Evolutionary conservation across 768 basidiomycete genomes (phyloP).

Genomic region (Termitomyces eurrhizus): DNA sequence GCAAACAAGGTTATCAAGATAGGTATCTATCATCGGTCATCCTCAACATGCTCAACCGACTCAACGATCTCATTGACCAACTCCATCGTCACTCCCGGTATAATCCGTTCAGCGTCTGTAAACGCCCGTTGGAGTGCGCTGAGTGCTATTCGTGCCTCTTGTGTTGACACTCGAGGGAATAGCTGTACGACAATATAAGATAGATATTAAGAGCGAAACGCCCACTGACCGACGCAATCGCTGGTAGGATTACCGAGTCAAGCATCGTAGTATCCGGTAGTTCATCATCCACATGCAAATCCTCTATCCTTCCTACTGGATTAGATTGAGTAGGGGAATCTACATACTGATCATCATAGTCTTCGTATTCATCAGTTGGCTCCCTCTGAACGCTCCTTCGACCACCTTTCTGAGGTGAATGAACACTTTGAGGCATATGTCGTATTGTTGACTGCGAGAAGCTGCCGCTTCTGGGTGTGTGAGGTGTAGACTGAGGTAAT

Average conservation of each 20-base stretch:
- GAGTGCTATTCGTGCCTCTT: conserved; percentile 84
- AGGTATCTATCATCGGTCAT: conserved; percentile 47
- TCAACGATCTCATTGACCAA: conserved; percentile 93
- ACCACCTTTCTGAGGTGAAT: conserved; percentile 24
- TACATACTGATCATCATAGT: conserved; percentile 56
- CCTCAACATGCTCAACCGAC: conserved; percentile 87
- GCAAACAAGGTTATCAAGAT: neutral
- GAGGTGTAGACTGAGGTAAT: conserved; percentile 36
- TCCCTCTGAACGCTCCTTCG: conserved; percentile 36
- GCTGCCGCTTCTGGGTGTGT: conserved; percentile 34
- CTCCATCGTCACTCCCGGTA: conserved; percentile 92
- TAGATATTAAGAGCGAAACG: neutral
- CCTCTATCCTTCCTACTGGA: conserved; percentile 44
- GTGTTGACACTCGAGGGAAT: conserved; percentile 89
- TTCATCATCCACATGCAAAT: conserved; percentile 50
- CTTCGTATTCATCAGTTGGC: conserved; percentile 62
- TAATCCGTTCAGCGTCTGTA: conserved; percentile 91
- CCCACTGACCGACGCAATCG: conserved; percentile 86
- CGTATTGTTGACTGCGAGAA: conserved; percentile 70
- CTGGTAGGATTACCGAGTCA: conserved; percentile 92
- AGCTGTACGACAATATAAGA: conserved; percentile 45
- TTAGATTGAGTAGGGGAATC: conserved; percentile 45
- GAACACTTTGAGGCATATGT: conserved; percentile 38
- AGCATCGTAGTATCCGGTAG: conserved; percentile 88
- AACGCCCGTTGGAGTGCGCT: conserved; percentile 88